phyloP scores from a whole-genome alignment of 305 asterid species.

The Striga hermonthica region DNA sequence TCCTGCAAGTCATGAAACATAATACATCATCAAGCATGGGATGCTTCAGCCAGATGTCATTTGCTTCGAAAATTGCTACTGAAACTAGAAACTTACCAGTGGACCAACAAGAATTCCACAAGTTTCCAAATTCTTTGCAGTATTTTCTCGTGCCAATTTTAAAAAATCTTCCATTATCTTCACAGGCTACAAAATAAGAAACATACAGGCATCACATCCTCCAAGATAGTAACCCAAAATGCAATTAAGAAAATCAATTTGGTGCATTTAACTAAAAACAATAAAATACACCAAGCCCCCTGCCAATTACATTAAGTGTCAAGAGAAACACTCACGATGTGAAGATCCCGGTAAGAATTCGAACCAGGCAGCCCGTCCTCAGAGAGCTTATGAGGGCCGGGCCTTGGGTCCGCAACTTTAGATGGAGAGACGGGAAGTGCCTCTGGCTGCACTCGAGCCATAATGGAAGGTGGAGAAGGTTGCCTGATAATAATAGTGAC shows the following conservation, averaged over 20 bases:
- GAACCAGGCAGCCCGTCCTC: constrained; percentile 59
- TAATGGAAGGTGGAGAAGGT: constrained; percentile 96
- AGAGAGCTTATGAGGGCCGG: constrained; percentile 71
- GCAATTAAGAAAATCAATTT: too few relatives aligned
- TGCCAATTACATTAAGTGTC: too few relatives aligned
- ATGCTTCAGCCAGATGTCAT: constrained; percentile 23
- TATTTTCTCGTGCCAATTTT: constrained; percentile 80
- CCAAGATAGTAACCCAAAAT: constrained; percentile 20
- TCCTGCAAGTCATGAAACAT: constrained; percentile 56
- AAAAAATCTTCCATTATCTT: constrained; percentile 90
- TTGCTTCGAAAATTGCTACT: constrained; percentile 23
- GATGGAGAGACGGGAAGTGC: constrained; percentile 70
- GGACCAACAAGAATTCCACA: constrained; percentile 97
- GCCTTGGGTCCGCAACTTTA: constrained; percentile 96
- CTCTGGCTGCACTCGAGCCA: constrained; percentile 80
- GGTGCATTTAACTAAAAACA: too few relatives aligned
- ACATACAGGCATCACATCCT: constrained; percentile 32
- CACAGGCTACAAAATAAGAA: constrained; percentile 66
- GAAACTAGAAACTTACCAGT: constrained; percentile 54
- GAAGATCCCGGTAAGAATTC: constrained; percentile 80
- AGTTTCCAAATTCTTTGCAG: constrained; percentile 79
- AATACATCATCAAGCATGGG: constrained; percentile 10
- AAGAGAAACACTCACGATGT: constrained; percentile 64
- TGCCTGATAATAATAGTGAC: constrained; percentile 59
- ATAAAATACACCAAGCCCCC: too few relatives aligned